Conservation (phyloP, 2,329 filamentous ascomycete species). For the Alternaria alternata region DNA sequence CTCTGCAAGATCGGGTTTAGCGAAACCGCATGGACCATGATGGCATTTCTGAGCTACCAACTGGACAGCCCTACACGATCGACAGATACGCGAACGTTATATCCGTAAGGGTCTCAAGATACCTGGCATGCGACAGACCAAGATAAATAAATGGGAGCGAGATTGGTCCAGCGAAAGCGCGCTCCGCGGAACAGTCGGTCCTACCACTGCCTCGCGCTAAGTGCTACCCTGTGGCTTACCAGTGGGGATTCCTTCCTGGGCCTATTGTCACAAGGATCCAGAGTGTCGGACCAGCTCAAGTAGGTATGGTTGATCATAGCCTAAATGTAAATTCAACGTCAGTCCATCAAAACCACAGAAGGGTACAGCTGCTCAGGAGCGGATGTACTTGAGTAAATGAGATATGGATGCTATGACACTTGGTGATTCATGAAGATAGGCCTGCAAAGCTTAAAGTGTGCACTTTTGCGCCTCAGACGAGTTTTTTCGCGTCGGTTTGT, state of each 20-base stretch:
- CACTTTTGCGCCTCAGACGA: neutral
- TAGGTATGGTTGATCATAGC: slow-evolving; percentile 4
- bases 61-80: neutral
- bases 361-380: neutral
- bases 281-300: slow-evolving; percentile 4
- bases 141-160: neutral
- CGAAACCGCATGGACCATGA: slow-evolving; percentile 8
- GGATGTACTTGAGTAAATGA: neutral
- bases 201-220: slow-evolving; percentile 6
- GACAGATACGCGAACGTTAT: neutral
- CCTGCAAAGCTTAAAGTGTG: neutral
- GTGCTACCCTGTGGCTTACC: slow-evolving; percentile 1
- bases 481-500: neutral
- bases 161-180: slow-evolving; percentile 1
- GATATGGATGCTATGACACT: neutral
- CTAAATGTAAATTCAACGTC: slow-evolving; percentile 15
- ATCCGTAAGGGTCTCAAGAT: neutral
- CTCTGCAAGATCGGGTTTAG: slow-evolving; percentile 4
- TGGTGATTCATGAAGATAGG: neutral
- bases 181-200: slow-evolving; percentile 5
- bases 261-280: neutral
- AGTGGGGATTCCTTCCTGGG: neutral
- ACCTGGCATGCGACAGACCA: neutral
- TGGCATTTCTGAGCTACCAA: neutral
- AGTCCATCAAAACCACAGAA: neutral